Conservation (phyloP, 2,329 filamentous ascomycete species). For the Chrysoporthe cubensis region DNA sequence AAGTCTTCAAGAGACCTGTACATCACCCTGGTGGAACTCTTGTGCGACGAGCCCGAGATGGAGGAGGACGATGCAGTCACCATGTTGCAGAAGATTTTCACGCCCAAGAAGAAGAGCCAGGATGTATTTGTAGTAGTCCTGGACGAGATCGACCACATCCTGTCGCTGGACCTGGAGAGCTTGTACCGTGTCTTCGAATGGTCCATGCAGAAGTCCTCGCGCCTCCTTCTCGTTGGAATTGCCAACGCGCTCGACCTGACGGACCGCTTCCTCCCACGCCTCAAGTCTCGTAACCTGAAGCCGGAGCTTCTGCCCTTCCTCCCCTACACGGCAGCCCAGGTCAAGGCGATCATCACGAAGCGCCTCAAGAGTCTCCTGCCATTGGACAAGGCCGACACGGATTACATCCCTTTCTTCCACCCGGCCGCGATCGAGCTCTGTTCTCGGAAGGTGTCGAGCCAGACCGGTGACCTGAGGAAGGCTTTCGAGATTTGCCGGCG, state of each 20-base stretch:
- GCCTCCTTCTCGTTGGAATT: constrained; percentile 85
- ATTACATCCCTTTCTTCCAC: constrained; percentile 85
- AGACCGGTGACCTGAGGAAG: constrained; percentile 92
- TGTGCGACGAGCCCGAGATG: constrained; percentile 61
- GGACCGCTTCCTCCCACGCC: constrained; percentile 88
- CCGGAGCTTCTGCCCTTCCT: constrained; percentile 89
- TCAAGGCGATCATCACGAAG: constrained; percentile 82
- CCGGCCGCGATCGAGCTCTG: constrained; percentile 93
- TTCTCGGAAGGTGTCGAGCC: constrained; percentile 90
- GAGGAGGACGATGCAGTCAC: constrained; percentile 70
- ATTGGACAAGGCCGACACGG: constrained; percentile 52
- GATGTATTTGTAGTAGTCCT: constrained; percentile 80
- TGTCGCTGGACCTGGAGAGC: constrained; percentile 85
- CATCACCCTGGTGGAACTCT: constrained; percentile 73
- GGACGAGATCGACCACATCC: constrained; percentile 93
- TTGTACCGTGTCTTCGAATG: constrained; percentile 96
- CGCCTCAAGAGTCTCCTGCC: constrained; percentile 78
- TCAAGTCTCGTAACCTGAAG: constrained; percentile 91
- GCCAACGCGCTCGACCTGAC: constrained; percentile 96
- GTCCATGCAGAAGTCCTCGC: constrained; percentile 82
- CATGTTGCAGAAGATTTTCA: constrained; percentile 72
- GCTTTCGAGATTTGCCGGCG: constrained; percentile 93
- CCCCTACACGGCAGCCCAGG: constrained; percentile 86
- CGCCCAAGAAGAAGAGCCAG: constrained; percentile 59
- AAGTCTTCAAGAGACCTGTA: constrained; percentile 88